Conservation (phyloP, 2,329 filamentous ascomycete species). For the Pseudogymnoascus sp. region DNA sequence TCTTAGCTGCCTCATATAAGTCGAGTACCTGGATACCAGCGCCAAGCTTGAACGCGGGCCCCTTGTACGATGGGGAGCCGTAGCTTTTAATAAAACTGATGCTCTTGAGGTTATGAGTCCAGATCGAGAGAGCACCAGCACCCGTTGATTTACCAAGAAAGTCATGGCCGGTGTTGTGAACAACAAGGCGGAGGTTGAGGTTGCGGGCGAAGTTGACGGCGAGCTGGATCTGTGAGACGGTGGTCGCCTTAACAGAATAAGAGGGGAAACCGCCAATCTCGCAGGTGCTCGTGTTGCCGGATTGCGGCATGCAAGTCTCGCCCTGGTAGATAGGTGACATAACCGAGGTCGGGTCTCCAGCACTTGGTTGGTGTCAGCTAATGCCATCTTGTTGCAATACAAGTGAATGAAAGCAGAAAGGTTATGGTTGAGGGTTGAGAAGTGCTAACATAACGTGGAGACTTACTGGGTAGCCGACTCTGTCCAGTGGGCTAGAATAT, state of each 20-base stretch:
- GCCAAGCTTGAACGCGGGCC: slow-evolving; percentile 32
- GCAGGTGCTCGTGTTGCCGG: slow-evolving; percentile 12
- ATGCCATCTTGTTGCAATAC: not conserved
- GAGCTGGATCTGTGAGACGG: slow-evolving; percentile 36
- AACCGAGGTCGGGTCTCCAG: slow-evolving; percentile 34
- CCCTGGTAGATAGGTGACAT: slow-evolving; percentile 39
- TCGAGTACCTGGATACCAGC: slow-evolving; percentile 36
- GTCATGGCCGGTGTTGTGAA: slow-evolving; percentile 39
- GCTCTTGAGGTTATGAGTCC: slow-evolving; percentile 41
- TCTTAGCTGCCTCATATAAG: slow-evolving; percentile 34
- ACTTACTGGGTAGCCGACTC: slow-evolving; percentile 31
- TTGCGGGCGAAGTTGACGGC: slow-evolving; percentile 34
- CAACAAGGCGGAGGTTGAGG: slow-evolving; percentile 31
- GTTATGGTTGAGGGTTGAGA: slow-evolving; percentile 16
- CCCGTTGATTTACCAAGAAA: slow-evolving; percentile 40
- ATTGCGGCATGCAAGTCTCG: slow-evolving; percentile 31
- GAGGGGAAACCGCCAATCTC: slow-evolving; percentile 17
- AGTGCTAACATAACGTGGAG: slow-evolving; percentile 10
- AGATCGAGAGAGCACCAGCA: slow-evolving; percentile 38
- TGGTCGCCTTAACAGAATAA: slow-evolving; percentile 27
- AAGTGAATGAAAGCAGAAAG: slow-evolving; percentile 17
- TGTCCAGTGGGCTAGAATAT: slow-evolving; percentile 25
- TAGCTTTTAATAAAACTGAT: slow-evolving; percentile 32
- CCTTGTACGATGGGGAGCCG: slow-evolving; percentile 24
- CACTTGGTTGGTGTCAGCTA: slow-evolving; percentile 27